phyloP scores from a whole-genome alignment of 106 monocot species.

The Acorus gramineus region DNA sequence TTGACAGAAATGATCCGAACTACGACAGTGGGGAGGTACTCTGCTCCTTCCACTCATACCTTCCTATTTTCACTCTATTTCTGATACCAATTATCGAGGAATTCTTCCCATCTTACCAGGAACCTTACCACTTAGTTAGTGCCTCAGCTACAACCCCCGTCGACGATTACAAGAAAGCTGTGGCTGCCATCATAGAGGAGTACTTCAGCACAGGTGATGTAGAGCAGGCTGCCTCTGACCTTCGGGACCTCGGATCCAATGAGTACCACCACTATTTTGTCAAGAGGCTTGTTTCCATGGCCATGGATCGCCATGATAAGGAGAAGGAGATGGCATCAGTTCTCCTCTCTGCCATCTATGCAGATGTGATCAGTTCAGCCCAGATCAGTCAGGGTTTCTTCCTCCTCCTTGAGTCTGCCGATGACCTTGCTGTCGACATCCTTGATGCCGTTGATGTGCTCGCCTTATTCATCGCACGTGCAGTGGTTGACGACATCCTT shows the following conservation, averaged over 20 bases:
- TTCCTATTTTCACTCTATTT: neutral
- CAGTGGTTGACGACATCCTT: conserved; percentile 81
- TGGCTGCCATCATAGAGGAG: conserved; percentile 52
- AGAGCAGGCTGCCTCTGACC: conserved; percentile 51
- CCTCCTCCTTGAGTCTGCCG: conserved; percentile 55
- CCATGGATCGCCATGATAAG: conserved; percentile 83
- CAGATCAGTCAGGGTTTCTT: conserved; percentile 58
- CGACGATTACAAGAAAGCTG: conserved; percentile 55
- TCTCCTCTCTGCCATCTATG: conserved; percentile 67
- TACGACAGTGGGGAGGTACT: conserved; percentile 95
- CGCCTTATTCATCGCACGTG: conserved; percentile 76
- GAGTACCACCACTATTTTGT: conserved; percentile 62
- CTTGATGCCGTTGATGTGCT: conserved; percentile 60
- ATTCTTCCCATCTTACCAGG: conserved; percentile 27
- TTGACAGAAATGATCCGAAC: conserved; percentile 91
- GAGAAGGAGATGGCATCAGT: conserved; percentile 93
- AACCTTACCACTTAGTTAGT: conserved; percentile 69
- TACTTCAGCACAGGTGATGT: conserved; percentile 83
- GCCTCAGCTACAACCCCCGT: conserved; percentile 38
- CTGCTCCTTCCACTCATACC: neutral
- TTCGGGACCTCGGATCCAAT: conserved; percentile 50
- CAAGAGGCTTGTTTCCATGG: conserved; percentile 76
- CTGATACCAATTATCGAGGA: neutral
- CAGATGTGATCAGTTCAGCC: conserved; percentile 44
- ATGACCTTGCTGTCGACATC: conserved; percentile 73